phyloP scores from a whole-genome alignment of 768 basidiomycete species.

The Amyloporia xantha region DNA sequence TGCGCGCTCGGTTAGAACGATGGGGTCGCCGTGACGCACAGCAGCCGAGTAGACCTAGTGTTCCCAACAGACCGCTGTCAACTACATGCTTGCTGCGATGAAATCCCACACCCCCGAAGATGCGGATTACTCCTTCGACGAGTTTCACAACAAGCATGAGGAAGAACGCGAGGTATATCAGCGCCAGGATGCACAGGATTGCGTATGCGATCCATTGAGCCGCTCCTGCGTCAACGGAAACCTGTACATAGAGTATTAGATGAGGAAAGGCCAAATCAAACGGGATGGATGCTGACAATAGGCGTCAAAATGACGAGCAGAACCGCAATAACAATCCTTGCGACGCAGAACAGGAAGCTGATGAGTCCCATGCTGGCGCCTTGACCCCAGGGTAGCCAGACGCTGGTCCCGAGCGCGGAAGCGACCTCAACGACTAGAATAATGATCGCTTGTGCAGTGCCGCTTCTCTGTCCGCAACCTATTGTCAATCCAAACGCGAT shows the following conservation, averaged over 20 bases:
- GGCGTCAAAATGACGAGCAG: slow-evolving; percentile 87
- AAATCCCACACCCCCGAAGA: slow-evolving; percentile 73
- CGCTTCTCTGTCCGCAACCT: slow-evolving; percentile 84
- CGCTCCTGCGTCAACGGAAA: slow-evolving; percentile 74
- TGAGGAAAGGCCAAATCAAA: slow-evolving; percentile 14
- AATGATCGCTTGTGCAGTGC: slow-evolving; percentile 87
- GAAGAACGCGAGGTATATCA: slow-evolving; percentile 79
- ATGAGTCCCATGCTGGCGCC: slow-evolving; percentile 96
- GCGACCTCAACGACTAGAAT: slow-evolving; percentile 85
- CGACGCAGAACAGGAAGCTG: slow-evolving; percentile 89
- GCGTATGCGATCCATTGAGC: slow-evolving; percentile 94
- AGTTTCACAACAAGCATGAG: slow-evolving; percentile 83
- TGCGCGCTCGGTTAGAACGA: slow-evolving; percentile 10
- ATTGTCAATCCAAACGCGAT: slow-evolving; percentile 78
- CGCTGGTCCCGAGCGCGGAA: slow-evolving; percentile 80
- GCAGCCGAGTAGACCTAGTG: slow-evolving; percentile 62
- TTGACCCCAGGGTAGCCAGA: slow-evolving; percentile 96
- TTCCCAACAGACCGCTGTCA: slow-evolving; percentile 85
- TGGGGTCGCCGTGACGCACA: slow-evolving; percentile 44
- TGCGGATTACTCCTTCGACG: slow-evolving; percentile 73
- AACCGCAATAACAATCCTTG: slow-evolving; percentile 85
- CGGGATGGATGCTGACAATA: too few relatives aligned
- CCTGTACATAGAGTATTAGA: slow-evolving; percentile 37
- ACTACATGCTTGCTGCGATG: slow-evolving; percentile 74
- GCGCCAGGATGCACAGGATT: slow-evolving; percentile 73